A percentile compares a stretch with the other conserved stretches of the same genome.
Conservation (phyloP, 352 stramenopile species). For the Blastocystis sp. region DNA sequence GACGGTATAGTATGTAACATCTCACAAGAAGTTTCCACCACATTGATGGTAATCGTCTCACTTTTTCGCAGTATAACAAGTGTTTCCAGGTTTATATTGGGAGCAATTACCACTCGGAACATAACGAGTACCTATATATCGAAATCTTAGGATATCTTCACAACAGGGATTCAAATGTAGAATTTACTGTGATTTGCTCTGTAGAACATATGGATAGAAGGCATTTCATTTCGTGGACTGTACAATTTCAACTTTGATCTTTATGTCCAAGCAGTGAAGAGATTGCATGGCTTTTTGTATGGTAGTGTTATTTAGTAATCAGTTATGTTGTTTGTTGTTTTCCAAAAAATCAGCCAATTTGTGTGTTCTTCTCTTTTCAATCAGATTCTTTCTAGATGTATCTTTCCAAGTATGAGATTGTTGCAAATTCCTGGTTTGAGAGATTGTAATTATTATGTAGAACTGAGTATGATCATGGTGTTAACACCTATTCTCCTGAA, state of each 20-base stretch:
- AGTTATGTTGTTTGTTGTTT: not conserved
- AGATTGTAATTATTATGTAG: conserved; percentile 67
- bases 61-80: not conserved
- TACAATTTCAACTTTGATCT: conserved; percentile 33
- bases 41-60: not conserved
- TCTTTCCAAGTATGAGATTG: conserved; percentile 6
- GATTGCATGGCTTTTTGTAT: not conserved
- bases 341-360: not conserved
- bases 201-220: not conserved
- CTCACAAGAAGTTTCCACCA: not conserved
- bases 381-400: conserved; percentile 12
- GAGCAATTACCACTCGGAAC: not conserved
- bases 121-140: not conserved
- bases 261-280: not conserved
- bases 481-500: conserved; percentile 99
- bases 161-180: not conserved
- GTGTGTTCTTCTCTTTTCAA: conserved; percentile 27
- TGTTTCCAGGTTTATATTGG: not conserved
- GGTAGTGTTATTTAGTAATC: not conserved
- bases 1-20: not conserved
- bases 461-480: conserved; percentile 96
- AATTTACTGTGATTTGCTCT: not conserved
- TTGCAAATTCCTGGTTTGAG: not conserved
- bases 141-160: not conserved
- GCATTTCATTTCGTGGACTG: not conserved